Evolutionary conservation across 1,284 basidiomycete species (phyloP), one percentile per base, ranked within the genome.

Genomic region (Pterulicium gracile): DNA sequence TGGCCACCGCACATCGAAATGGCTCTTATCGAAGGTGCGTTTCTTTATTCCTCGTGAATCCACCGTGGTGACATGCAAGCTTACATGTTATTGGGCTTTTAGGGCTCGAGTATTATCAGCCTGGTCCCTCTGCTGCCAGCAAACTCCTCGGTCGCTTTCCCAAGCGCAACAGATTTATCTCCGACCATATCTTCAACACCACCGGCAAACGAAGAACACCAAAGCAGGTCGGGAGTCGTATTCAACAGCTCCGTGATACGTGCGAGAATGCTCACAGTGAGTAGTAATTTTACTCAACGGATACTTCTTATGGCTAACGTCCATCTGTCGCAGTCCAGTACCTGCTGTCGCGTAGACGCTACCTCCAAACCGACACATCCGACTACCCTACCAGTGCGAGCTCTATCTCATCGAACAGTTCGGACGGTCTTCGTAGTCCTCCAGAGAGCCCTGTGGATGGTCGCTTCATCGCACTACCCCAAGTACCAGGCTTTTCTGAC

Each of bases 181-280:
- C 74, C 2, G 66, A 75, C 49, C 68, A 71, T 54, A 78, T 79
- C 51, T 64, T 64, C 50, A 55, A 65, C 24, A 61, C 57, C 22
- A 77, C 75, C 3, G 73, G 73, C 13, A 61, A 66, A 50, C 59
- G 59, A 5, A 62, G 76, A 48, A 74, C 74, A 5, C 64, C 76
- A 3, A 77, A 77, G 58, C 76, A 79, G 55, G 75, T 79, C 47
- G 75, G 75, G 10, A 75, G 72, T 54, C 69, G 76, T 22, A 65
- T 79, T 45, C 76, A 79, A 56, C 76, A 79, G 56, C 62, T 77
- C 22, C 58, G 72, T 42, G 75, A 77, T 52, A 74, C 73, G 12
- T 71, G 68, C 51, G 62, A 62, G n/a, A 72, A 75, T 47, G 64
- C 67, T 48, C 60, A 65, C 49, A 68, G 74, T 76, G 49, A 55